Evolutionary conservation across 78 protist species (phyloP).

Genomic region (Chrysochromulina parva): DNA sequence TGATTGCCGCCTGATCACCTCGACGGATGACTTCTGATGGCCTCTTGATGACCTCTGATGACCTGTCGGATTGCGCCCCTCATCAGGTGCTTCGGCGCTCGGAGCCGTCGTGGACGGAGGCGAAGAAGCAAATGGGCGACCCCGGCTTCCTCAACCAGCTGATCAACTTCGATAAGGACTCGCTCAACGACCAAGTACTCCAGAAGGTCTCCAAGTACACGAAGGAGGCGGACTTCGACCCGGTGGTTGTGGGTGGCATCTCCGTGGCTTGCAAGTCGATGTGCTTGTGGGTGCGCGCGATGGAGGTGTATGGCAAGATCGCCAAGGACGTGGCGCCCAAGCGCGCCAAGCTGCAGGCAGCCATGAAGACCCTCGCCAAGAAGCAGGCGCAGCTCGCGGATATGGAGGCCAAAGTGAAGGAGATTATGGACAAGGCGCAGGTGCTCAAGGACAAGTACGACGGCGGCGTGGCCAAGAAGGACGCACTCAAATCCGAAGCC

Average conservation of each 20-base stretch:
- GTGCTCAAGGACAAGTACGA: slow-evolving; percentile 44
- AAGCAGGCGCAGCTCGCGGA: slow-evolving; percentile 53
- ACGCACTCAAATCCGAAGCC: slow-evolving; percentile 54
- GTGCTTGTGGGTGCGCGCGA: slow-evolving; percentile 89
- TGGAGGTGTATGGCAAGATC: slow-evolving; percentile 64
- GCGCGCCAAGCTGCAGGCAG: slow-evolving; percentile 56
- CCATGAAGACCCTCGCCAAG: slow-evolving; percentile 32
- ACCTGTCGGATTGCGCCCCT: too few relatives aligned
- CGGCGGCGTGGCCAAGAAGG: slow-evolving; percentile 31
- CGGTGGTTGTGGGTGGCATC: slow-evolving; percentile 55
- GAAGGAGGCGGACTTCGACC: slow-evolving; percentile 62
- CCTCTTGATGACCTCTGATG: too few relatives aligned
- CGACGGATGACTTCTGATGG: too few relatives aligned
- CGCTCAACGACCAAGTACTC: slow-evolving; percentile 58
- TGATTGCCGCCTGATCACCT: too few relatives aligned
- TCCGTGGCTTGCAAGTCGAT: slow-evolving; percentile 77
- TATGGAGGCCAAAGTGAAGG: slow-evolving; percentile 36
- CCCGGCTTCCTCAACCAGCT: slow-evolving; percentile 63
- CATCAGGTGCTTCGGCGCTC: background rate
- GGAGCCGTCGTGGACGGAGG: slow-evolving; percentile 73
- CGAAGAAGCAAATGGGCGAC: slow-evolving; percentile 65
- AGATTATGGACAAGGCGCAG: slow-evolving; percentile 48
- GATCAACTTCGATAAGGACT: slow-evolving; percentile 58
- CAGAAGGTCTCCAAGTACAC: slow-evolving; percentile 51
- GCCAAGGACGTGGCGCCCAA: slow-evolving; percentile 69